A percentile compares a stretch with the other conserved stretches of the same genome.
Evolutionary conservation across 805 yeast genomes (phyloP).

Genomic region (Candida palmyrensis): DNA sequence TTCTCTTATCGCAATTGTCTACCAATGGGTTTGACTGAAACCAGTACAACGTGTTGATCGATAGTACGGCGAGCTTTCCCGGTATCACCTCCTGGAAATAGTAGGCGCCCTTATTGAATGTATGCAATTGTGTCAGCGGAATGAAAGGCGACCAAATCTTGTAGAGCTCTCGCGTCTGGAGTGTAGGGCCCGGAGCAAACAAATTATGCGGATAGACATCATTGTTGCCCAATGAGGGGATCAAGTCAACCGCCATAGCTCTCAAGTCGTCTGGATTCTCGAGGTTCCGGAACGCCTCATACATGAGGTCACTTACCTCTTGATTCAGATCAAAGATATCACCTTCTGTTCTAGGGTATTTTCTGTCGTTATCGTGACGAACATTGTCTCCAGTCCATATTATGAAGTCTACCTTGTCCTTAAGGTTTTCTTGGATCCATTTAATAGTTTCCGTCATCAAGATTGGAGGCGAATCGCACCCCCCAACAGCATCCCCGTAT

Average conservation of each 20-base stretch:
- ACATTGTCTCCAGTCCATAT: constrained; percentile 91
- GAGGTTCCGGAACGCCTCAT: constrained; percentile 44
- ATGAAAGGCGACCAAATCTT: constrained; percentile 69
- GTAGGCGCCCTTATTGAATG: constrained; percentile 71
- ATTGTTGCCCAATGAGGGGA: constrained; percentile 80
- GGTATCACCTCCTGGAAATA: constrained; percentile 78
- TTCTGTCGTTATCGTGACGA: constrained; percentile 78
- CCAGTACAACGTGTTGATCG: constrained; percentile 72
- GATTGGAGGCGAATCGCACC: constrained; percentile 71
- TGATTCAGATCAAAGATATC: constrained; percentile 69
- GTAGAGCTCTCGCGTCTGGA: constrained; percentile 74
- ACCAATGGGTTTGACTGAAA: constrained; percentile 77
- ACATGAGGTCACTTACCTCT: constrained; percentile 48
- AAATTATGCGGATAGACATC: constrained; percentile 88
- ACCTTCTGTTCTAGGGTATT: constrained; percentile 65
- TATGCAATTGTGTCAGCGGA: constrained; percentile 73
- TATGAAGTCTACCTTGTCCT: constrained; percentile 77
- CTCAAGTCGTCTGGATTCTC: constrained; percentile 40
- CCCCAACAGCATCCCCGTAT: constrained; percentile 70
- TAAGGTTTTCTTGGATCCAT: constrained; percentile 62
- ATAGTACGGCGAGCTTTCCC: constrained; percentile 66
- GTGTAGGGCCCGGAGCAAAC: constrained; percentile 83
- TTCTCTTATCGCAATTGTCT: constrained; percentile 67
- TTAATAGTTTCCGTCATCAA: constrained; percentile 57
- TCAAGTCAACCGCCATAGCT: constrained; percentile 39